Evolutionary conservation across 495 filamentous ascomycete species (phyloP).

Genomic region (Aspergillus kassunensis): DNA sequence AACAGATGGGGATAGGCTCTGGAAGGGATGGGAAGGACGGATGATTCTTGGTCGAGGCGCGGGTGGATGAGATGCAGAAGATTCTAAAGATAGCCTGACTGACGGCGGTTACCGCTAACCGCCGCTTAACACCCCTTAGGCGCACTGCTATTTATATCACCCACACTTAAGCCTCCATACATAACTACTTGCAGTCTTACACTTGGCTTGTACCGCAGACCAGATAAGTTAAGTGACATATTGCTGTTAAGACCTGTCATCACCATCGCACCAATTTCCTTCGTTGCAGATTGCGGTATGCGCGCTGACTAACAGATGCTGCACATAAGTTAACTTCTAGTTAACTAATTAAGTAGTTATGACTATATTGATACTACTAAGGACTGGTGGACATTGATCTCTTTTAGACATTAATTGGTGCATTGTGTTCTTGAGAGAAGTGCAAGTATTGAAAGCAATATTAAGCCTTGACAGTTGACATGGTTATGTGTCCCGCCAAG

Average conservation of each 20-base stretch:
- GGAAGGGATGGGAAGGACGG: constrained; percentile 17
- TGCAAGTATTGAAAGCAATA: neutral
- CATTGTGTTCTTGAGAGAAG: too few relatives aligned
- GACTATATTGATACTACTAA: too few relatives aligned
- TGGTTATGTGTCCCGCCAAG: neutral
- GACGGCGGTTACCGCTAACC: constrained; percentile 3
- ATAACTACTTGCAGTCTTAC: too few relatives aligned
- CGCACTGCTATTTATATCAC: constrained; percentile 16
- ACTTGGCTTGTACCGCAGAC: neutral
- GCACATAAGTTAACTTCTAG: too few relatives aligned
- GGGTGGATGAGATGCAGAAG: constrained; percentile 22
- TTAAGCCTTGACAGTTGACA: neutral
- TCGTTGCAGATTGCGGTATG: neutral
- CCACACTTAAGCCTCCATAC: too few relatives aligned
- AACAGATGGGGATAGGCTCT: constrained; percentile 14
- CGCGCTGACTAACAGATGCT: constrained; percentile 6
- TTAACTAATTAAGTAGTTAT: too few relatives aligned
- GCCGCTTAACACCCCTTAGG: constrained; percentile 7
- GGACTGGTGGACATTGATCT: too few relatives aligned
- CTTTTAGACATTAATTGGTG: too few relatives aligned
- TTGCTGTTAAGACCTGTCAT: neutral
- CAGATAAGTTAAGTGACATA: neutral
- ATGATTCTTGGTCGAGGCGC: constrained; percentile 20
- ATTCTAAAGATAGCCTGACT: constrained; percentile 34
- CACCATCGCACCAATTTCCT: neutral